phyloP scores from a whole-genome alignment of 139 green algal species.

The Deuterostichococcus epilithicus region DNA sequence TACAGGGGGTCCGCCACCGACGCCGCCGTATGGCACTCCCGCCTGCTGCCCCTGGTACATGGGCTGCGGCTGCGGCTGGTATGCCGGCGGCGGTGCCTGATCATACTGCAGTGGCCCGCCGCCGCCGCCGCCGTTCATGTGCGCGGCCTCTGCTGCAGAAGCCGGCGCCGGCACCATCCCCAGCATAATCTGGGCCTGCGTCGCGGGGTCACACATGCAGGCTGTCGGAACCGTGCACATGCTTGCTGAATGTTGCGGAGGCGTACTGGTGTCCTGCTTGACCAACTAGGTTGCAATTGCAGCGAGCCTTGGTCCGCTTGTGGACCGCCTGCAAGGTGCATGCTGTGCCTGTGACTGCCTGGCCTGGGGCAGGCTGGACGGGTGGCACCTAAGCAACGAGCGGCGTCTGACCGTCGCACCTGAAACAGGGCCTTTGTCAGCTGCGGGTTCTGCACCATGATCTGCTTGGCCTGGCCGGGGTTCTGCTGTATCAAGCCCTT shows the following conservation, averaged over 20 bases:
- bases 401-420: too few species aligned
- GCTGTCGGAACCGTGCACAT: too few species aligned
- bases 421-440: constrained; percentile 90
- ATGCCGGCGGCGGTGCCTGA: not conserved
- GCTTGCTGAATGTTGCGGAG: too few species aligned
- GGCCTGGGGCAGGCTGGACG: too few species aligned
- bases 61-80: constrained; percentile 15
- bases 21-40: not conserved
- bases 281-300: too few species aligned
- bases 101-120: not conserved
- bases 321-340: too few species aligned
- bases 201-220: too few species aligned
- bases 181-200: constrained; percentile 80
- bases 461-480: constrained; percentile 47
- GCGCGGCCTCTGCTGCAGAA: constrained; percentile 18
- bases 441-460: constrained; percentile 80
- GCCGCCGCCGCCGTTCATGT: not conserved
- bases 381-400: too few species aligned
- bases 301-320: too few species aligned
- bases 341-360: too few species aligned
- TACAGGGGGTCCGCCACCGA: too few species aligned
- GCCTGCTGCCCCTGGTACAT: constrained; percentile 17
- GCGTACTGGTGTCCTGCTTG: too few species aligned
- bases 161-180: constrained; percentile 56
- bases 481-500: constrained; percentile 37